phyloP scores from a whole-genome alignment of 2,329 filamentous ascomycete species.

The Trichoderma citrinoviride region DNA sequence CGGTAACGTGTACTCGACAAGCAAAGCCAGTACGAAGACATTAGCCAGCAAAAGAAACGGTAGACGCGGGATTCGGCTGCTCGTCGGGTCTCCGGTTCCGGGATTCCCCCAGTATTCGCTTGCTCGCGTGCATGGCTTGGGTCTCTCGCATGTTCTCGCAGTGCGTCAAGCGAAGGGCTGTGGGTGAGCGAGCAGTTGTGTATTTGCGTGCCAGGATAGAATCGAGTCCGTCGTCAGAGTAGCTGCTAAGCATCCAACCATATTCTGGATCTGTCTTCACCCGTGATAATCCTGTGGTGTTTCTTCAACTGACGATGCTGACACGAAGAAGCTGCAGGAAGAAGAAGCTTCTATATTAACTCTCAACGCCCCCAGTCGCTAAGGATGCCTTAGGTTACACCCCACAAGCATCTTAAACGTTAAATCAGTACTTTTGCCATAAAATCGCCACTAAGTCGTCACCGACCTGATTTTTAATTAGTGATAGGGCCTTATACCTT shows the following conservation, averaged over 20 bases:
- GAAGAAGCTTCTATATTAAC: too few relatives aligned
- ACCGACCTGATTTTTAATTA: too few relatives aligned
- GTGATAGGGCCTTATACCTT: too few relatives aligned
- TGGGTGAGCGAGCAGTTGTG: not conserved
- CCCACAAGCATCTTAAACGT: too few relatives aligned
- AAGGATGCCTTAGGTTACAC: too few relatives aligned
- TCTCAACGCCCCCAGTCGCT: too few relatives aligned
- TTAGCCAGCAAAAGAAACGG: not conserved
- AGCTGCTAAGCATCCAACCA: too few relatives aligned
- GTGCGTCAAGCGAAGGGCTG: not conserved
- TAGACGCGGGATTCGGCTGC: constrained; percentile 1
- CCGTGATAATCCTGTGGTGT: not conserved
- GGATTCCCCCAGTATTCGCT: not conserved
- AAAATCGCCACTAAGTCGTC: too few relatives aligned
- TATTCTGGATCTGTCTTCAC: too few relatives aligned
- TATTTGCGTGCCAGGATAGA: not conserved
- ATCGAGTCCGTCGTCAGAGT: not conserved
- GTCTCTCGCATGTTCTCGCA: not conserved
- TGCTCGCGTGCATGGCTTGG: constrained; percentile 1
- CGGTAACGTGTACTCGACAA: not conserved
- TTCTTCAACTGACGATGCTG: too few relatives aligned
- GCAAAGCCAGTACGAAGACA: not conserved
- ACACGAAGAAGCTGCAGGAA: too few relatives aligned
- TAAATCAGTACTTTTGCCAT: too few relatives aligned
- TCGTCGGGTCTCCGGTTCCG: not conserved